A percentile compares a stretch with the other conserved stretches of the same genome.
phyloP scores from a whole-genome alignment of 768 basidiomycete genomes.

The Porpolomopsis calyptriformis region DNA sequence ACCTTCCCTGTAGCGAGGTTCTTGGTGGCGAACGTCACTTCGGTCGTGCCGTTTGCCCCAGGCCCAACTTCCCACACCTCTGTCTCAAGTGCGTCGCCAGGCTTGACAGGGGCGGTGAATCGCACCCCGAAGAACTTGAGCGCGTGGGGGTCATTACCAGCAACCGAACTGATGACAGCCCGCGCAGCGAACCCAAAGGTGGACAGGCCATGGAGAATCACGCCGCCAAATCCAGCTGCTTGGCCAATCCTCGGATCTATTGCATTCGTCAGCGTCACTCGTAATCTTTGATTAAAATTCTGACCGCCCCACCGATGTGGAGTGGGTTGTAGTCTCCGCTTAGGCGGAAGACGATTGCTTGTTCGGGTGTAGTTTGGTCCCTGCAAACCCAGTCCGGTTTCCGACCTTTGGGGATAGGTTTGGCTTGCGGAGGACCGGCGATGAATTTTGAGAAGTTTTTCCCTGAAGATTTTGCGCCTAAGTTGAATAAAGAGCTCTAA shows the following conservation, averaged over 20 bases:
- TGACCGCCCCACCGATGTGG: slow-evolving; percentile 61
- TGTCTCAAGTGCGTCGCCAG: slow-evolving; percentile 74
- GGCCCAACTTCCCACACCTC: slow-evolving; percentile 67
- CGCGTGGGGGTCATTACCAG: slow-evolving; percentile 46
- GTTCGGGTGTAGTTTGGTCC: slow-evolving; percentile 54
- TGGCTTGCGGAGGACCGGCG: slow-evolving; percentile 48
- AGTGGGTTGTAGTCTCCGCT: slow-evolving; percentile 75
- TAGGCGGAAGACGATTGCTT: slow-evolving; percentile 62
- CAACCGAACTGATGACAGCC: slow-evolving; percentile 55
- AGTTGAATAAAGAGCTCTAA: slow-evolving; percentile 56
- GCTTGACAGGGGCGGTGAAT: slow-evolving; percentile 78
- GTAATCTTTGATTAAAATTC: too few relatives aligned
- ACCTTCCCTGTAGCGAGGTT: slow-evolving; percentile 53
- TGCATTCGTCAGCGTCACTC: neutral
- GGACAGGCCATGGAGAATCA: slow-evolving; percentile 78
- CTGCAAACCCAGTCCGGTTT: slow-evolving; percentile 50
- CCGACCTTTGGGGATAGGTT: slow-evolving; percentile 49
- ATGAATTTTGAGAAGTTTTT: slow-evolving; percentile 53
- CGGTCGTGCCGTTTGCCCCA: slow-evolving; percentile 47
- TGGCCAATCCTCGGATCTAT: slow-evolving; percentile 67
- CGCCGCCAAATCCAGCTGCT: slow-evolving; percentile 67
- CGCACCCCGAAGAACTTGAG: slow-evolving; percentile 61
- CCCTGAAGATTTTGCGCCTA: slow-evolving; percentile 57
- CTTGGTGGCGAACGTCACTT: slow-evolving; percentile 55
- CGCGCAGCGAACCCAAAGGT: slow-evolving; percentile 77